Conservation (phyloP, 2,329 filamentous ascomycete genomes). For the Magnaporthiopsis incrustans region DNA sequence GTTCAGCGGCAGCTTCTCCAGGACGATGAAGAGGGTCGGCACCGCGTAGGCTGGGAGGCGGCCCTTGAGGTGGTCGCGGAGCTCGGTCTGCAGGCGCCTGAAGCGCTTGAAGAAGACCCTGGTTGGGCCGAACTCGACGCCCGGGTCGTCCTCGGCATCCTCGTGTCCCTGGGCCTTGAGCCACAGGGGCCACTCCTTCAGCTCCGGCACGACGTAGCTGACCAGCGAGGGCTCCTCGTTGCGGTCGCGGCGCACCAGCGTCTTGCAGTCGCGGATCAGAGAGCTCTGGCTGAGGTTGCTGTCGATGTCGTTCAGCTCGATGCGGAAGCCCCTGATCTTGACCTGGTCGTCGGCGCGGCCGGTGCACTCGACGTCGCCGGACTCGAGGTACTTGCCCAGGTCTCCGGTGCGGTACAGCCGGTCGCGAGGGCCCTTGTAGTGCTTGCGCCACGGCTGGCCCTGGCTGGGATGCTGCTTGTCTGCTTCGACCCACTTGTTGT, state of each 20-base stretch:
- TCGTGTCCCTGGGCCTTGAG: slow-evolving; percentile 46
- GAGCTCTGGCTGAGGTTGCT: slow-evolving; percentile 67
- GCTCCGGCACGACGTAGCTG: slow-evolving; percentile 83
- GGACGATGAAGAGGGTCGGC: slow-evolving; percentile 64
- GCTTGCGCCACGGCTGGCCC: slow-evolving; percentile 66
- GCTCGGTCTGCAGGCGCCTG: slow-evolving; percentile 37
- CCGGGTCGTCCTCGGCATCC: slow-evolving; percentile 49
- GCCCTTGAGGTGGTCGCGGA: slow-evolving; percentile 60
- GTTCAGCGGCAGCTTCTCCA: slow-evolving; percentile 47
- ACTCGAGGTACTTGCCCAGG: slow-evolving; percentile 64
- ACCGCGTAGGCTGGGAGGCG: slow-evolving; percentile 69
- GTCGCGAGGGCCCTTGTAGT: slow-evolving; percentile 76
- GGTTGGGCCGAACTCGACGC: slow-evolving; percentile 34
- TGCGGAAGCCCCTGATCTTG: slow-evolving; percentile 92
- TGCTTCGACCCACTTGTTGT: slow-evolving; percentile 57
- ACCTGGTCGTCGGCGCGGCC: slow-evolving; percentile 77
- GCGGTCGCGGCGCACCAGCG: slow-evolving; percentile 73
- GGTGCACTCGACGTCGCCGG: slow-evolving; percentile 66
- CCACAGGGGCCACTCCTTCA: slow-evolving; percentile 64
- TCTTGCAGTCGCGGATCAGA: slow-evolving; percentile 76
- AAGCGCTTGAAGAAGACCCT: slow-evolving; percentile 36
- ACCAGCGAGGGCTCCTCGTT: slow-evolving; percentile 81
- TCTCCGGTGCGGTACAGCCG: slow-evolving; percentile 84
- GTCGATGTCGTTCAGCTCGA: slow-evolving; percentile 92
- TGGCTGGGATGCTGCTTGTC: slow-evolving; percentile 40